A percentile compares a stretch with the other conserved stretches of the same genome.
Evolutionary conservation across 2,329 filamentous ascomycete genomes (phyloP).

Genomic region (Didymella pinodella): DNA sequence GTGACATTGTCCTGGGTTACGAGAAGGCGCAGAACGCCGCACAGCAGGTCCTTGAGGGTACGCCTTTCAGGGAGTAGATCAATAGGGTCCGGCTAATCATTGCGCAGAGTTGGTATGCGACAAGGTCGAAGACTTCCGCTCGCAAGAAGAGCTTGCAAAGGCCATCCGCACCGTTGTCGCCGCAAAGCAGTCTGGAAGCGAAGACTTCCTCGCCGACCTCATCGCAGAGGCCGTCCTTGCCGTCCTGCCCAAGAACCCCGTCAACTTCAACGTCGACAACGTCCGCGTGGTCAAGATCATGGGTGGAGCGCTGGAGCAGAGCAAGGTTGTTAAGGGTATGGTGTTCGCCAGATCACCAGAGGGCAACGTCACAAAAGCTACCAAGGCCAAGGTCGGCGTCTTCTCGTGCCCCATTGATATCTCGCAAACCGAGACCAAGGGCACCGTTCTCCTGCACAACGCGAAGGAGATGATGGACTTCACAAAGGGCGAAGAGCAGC

Average conservation of each 20-base stretch:
- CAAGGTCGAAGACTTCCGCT: slow-evolving; percentile 83
- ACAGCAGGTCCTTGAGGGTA: slow-evolving; percentile 80
- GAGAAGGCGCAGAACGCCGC: slow-evolving; percentile 93
- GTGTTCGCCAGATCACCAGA: slow-evolving; percentile 97
- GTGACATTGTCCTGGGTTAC: slow-evolving; percentile 94
- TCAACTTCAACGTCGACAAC: slow-evolving; percentile 98
- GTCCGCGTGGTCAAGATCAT: slow-evolving; percentile 99
- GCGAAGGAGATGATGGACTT: slow-evolving; percentile 99
- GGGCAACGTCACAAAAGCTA: slow-evolving; percentile 85
- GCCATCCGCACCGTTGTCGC: slow-evolving; percentile 94
- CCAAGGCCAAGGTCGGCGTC: slow-evolving; percentile 93
- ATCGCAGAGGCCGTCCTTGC: slow-evolving; percentile 85
- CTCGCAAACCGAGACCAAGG: slow-evolving; percentile 98
- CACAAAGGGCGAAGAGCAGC: slow-evolving; percentile 92
- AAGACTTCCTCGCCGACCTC: slow-evolving; percentile 84
- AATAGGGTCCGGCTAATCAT: slow-evolving; percentile 26
- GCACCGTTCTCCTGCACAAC: slow-evolving; percentile 94
- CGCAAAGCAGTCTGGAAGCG: slow-evolving; percentile 94
- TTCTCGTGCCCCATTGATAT: slow-evolving; percentile 96
- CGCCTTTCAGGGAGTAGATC: slow-evolving; percentile 22
- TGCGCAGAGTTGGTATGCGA: slow-evolving; percentile 80
- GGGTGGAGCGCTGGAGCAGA: slow-evolving; percentile 94
- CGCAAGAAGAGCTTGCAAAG: slow-evolving; percentile 86
- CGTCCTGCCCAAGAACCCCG: slow-evolving; percentile 92
- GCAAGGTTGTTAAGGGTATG: slow-evolving; percentile 95